Percentiles rank a stretch among this genome's conserved stretches.
phyloP scores from a whole-genome alignment of 495 filamentous ascomycete genomes.

The Lophium mytilinum region DNA sequence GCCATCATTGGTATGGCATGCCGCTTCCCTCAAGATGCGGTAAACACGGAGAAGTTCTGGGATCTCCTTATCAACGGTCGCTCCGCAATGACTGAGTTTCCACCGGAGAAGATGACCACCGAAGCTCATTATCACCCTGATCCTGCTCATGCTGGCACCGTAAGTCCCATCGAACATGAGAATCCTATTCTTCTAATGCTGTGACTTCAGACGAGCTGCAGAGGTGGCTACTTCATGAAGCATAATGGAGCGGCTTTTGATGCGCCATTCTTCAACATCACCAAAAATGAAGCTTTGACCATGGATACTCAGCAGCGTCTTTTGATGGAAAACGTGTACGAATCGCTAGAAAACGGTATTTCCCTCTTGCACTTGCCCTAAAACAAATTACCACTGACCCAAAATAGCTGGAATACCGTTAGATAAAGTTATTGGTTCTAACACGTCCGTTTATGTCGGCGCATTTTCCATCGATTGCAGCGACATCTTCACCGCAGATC shows the following conservation, averaged over 20 bases:
- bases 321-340: neutral
- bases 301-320: conserved; percentile 1
- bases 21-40: conserved; percentile 3
- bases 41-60: neutral
- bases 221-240: neutral
- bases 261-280: conserved; percentile 1
- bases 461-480: neutral
- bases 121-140: neutral
- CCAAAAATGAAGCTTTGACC: neutral
- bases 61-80: neutral
- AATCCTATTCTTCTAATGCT: neutral
- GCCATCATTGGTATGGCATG: conserved; percentile 15
- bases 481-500: neutral
- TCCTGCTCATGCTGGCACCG: neutral
- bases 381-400: neutral
- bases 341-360: neutral
- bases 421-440: neutral
- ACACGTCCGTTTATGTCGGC: conserved; percentile 1
- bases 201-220: neutral
- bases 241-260: neutral
- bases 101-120: neutral
- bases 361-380: too few relatives aligned
- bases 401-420: conserved; percentile 6
- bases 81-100: neutral
- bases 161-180: neutral